phyloP scores from a whole-genome alignment of 2,329 filamentous ascomycete species.

The Neofusicoccum kwambonambiense region DNA sequence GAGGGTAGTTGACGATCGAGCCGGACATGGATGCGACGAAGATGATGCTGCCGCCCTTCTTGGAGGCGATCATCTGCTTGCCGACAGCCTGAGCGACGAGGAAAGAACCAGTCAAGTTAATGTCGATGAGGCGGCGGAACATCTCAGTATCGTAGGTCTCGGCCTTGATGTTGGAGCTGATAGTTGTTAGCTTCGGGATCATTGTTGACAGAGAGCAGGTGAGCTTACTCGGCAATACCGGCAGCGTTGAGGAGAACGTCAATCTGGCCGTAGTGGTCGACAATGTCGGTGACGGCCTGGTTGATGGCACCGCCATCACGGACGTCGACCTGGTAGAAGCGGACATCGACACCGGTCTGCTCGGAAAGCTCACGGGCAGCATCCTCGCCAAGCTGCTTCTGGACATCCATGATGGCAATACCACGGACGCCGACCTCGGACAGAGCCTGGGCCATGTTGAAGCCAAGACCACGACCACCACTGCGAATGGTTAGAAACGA shows the following conservation, averaged over 20 bases:
- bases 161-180: slow-evolving; percentile 74
- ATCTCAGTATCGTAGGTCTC: slow-evolving; percentile 74
- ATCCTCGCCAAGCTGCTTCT: slow-evolving; percentile 70
- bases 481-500: slow-evolving; percentile 38
- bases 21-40: slow-evolving; percentile 67
- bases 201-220: background rate
- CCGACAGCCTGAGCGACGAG: slow-evolving; percentile 63
- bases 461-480: slow-evolving; percentile 73
- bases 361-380: slow-evolving; percentile 68
- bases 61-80: slow-evolving; percentile 65
- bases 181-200: slow-evolving; percentile 21
- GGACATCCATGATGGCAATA: slow-evolving; percentile 73
- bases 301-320: slow-evolving; percentile 69
- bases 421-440: slow-evolving; percentile 73
- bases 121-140: slow-evolving; percentile 77
- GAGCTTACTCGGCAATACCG: slow-evolving; percentile 68
- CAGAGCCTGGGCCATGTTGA: slow-evolving; percentile 75
- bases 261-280: slow-evolving; percentile 65
- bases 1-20: slow-evolving; percentile 52
- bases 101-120: slow-evolving; percentile 79
- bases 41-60: slow-evolving; percentile 70
- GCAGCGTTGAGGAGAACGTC: slow-evolving; percentile 79
- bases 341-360: slow-evolving; percentile 70
- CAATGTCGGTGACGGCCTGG: slow-evolving; percentile 65
- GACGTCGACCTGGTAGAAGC: slow-evolving; percentile 78